phyloP scores from a whole-genome alignment of 208 protist species.

The Trypanosoma brucei region DNA sequence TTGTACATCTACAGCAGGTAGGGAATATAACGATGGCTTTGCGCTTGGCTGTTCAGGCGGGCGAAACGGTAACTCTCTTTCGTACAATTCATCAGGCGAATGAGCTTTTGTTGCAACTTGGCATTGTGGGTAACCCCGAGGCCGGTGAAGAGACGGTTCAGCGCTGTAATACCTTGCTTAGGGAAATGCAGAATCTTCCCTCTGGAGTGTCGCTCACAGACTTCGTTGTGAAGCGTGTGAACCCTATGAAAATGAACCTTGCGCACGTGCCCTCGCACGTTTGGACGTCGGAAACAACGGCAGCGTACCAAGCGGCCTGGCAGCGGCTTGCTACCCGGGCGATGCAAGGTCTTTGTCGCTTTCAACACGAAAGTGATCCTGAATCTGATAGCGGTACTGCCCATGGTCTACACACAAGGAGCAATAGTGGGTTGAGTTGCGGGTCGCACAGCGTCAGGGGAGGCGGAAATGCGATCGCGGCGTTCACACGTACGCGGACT shows the following conservation, averaged over 20 bases:
- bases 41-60: conserved; percentile 25
- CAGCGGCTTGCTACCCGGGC: conserved; percentile 28
- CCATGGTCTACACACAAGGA: conserved; percentile 1
- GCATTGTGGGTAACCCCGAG: conserved; percentile 28
- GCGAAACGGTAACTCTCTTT: conserved; percentile 41
- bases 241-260: conserved; percentile 19
- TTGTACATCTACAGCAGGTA: conserved; percentile 50
- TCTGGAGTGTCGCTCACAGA: conserved; percentile 6
- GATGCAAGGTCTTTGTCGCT: conserved; percentile 31
- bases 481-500: not conserved
- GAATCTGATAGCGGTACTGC: conserved; percentile 7
- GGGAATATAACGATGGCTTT: conserved; percentile 27
- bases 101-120: conserved; percentile 45
- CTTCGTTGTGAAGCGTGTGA: conserved; percentile 20
- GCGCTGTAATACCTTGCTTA: conserved; percentile 12
- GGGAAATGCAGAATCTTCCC: conserved; percentile 6
- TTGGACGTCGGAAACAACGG: conserved; percentile 37
- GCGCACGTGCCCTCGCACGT: conserved; percentile 36
- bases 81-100: conserved; percentile 61
- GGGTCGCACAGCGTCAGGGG: not conserved
- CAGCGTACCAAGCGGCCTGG: conserved; percentile 42
- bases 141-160: conserved; percentile 10
- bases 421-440: not conserved
- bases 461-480: not conserved
- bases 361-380: conserved; percentile 34